A percentile compares a stretch with the other conserved stretches of the same genome.
phyloP scores from a whole-genome alignment of 139 green algal genomes.

The Dunaliella sp. region DNA sequence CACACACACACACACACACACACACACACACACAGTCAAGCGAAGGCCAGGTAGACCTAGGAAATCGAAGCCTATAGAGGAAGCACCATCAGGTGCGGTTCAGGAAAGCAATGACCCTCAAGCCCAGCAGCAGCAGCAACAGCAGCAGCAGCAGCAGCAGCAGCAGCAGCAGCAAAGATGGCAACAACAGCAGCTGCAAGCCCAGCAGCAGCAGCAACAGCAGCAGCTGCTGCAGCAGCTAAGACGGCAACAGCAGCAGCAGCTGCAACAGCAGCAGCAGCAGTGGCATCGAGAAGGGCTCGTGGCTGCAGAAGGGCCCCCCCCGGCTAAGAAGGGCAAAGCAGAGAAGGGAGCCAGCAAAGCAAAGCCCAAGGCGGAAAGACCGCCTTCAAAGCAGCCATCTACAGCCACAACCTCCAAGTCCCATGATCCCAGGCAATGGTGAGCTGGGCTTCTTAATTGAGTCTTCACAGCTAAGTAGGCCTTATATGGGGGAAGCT shows the following conservation, averaged over 20 bases:
- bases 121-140: constrained; percentile 20
- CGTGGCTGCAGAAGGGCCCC: background rate
- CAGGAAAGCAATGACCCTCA: background rate
- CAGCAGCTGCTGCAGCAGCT: constrained; percentile 4
- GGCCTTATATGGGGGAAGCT: too few species aligned
- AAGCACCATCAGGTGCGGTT: background rate
- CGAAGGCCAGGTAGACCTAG: too few species aligned
- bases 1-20: too few species aligned
- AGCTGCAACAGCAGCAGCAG: constrained; percentile 13
- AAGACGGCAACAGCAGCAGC: constrained; percentile 10
- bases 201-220: background rate
- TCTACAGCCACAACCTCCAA: background rate
- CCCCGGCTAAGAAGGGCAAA: background rate
- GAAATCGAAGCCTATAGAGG: background rate
- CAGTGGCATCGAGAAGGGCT: background rate
- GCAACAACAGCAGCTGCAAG: background rate
- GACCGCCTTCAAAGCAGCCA: too few species aligned
- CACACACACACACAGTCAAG: too few species aligned
- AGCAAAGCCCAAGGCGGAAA: too few species aligned
- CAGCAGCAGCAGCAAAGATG: background rate
- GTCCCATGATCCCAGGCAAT: background rate
- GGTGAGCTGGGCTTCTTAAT: too few species aligned
- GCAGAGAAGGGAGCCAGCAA: background rate
- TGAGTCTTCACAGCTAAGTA: too few species aligned
- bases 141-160: background rate